Conservation (phyloP, 2,329 filamentous ascomycete species). For the Davidsoniella eucalypti region DNA sequence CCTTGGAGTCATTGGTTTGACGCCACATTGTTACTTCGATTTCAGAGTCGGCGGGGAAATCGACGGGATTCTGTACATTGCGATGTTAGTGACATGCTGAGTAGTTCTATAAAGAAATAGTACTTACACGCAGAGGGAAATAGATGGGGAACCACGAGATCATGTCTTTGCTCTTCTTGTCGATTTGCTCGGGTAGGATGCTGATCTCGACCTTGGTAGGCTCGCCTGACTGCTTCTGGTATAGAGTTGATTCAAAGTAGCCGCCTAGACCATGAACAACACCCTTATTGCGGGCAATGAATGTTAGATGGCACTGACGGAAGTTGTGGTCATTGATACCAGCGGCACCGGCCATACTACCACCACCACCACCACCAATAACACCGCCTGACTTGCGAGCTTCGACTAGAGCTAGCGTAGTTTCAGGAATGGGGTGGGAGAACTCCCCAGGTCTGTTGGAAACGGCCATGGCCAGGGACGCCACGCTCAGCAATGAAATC, state of each 20-base stretch:
- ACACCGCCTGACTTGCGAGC: slow-evolving; percentile 46
- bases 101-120: background rate
- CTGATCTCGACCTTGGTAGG: slow-evolving; percentile 61
- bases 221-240: slow-evolving; percentile 31
- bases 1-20: slow-evolving; percentile 83
- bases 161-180: slow-evolving; percentile 89
- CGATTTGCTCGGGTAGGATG: slow-evolving; percentile 83
- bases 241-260: slow-evolving; percentile 95
- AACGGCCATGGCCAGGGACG: slow-evolving; percentile 40
- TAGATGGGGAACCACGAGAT: slow-evolving; percentile 99
- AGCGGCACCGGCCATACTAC: slow-evolving; percentile 57
- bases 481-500: slow-evolving; percentile 59
- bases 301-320: slow-evolving; percentile 61
- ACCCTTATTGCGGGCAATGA: slow-evolving; percentile 61
- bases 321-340: slow-evolving; percentile 85
- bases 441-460: slow-evolving; percentile 69
- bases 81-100: background rate
- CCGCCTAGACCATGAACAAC: slow-evolving; percentile 82
- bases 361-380: slow-evolving; percentile 47
- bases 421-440: slow-evolving; percentile 50
- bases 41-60: slow-evolving; percentile 69
- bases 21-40: slow-evolving; percentile 90
- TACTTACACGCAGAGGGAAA: slow-evolving; percentile 76
- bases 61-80: slow-evolving; percentile 56
- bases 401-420: slow-evolving; percentile 37